Base-by-base conservation (phyloP, 495 filamentous ascomycete genomes). In the Penicillium ochrochloron region DNA sequence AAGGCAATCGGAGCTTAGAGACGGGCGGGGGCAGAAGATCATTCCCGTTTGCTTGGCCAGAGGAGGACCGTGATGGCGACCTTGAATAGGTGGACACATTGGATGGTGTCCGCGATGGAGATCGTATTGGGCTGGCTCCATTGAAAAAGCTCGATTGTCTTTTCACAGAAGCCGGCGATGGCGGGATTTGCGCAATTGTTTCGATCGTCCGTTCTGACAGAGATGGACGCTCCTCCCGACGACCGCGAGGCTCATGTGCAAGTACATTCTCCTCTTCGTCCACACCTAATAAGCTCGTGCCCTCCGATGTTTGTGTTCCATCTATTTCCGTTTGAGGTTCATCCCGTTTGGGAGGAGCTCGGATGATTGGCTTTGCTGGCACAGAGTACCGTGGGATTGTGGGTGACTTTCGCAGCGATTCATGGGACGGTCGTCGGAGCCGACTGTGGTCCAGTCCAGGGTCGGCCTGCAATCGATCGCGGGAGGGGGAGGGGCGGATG, bases 131-230 rank as follows among this genome's bases (percentile, higher is more conserved):
- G 63, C 83, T 86, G 54, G 85, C 78, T 14, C 80, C 73, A 59
- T 78, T 80, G 72, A 87, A 90, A 74, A 91, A 89, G 67, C 82
- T 86, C 11, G 88, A 89, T 60, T 78, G 77, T 61, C 86, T 76
- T 62, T 82, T 77, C 11, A 73, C 70, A n/a, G 84, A 76, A 2
- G 81, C 84, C 9, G 89, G 89, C 19, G 89, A 90, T 2, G 87
- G 81, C 3, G 89, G 86, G 23, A 91, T 81, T 52, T 83, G 80
- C 33, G 89, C 80, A 14, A 92, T 73, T 0, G 87, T 90, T 64
- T 90, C 88, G 37, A 90, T 85, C 12, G 89, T 90, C 44, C 89
- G 78, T 55, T 92, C 89, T 15, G 87, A 89, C 25, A 92, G 74
- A 1, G 89, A 91, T 25, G 86, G 84, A 31, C 75, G 65, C 21